Conservation (phyloP, 768 basidiomycete genomes). For the Macrolepiota fuliginosa region DNA sequence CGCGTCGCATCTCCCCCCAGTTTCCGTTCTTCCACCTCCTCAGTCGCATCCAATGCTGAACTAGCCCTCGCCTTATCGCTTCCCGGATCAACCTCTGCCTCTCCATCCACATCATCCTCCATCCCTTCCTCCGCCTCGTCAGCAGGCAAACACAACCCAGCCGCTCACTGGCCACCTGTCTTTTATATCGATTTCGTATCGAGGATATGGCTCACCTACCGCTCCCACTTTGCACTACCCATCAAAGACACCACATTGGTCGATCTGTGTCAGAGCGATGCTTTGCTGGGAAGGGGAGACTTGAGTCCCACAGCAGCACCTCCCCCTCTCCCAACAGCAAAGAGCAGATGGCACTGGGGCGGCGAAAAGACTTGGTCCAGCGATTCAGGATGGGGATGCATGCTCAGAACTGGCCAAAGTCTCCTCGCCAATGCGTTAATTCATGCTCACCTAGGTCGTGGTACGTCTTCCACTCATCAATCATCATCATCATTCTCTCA, state of each 20-base stretch:
- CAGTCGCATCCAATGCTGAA: conserved; percentile 21
- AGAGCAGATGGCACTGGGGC: conserved; percentile 64
- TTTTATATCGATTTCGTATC: conserved; percentile 92
- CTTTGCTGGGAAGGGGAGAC: conserved; percentile 30
- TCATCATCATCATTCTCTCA: conserved; percentile 3
- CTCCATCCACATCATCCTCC: conserved; percentile 1
- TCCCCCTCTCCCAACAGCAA: conserved; percentile 18
- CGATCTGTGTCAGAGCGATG: conserved; percentile 26
- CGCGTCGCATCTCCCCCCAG: no score
- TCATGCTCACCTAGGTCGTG: conserved; percentile 64
- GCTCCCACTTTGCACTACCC: conserved; percentile 72
- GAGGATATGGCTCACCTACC: conserved; percentile 89
- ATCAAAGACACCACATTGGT: conserved; percentile 61
- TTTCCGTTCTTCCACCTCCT: conserved; percentile 41
- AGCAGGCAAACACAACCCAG: conserved; percentile 29
- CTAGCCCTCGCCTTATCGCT: conserved; percentile 20
- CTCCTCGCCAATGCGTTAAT: conserved; percentile 33
- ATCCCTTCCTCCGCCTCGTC: conserved; percentile 5
- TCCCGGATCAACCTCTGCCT: conserved; percentile 15
- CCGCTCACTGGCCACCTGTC: conserved; percentile 68
- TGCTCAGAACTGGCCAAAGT: conserved; percentile 36
- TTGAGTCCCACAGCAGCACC: conserved; percentile 18
- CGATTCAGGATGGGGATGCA: conserved; percentile 39
- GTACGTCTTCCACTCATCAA: conserved; percentile 23
- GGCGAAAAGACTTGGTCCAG: conserved; percentile 69